A percentile compares a stretch with the other conserved stretches of the same genome.
Evolutionary conservation across 1,284 basidiomycete species (phyloP).

Genomic region (Austroboletus rostrupii): DNA sequence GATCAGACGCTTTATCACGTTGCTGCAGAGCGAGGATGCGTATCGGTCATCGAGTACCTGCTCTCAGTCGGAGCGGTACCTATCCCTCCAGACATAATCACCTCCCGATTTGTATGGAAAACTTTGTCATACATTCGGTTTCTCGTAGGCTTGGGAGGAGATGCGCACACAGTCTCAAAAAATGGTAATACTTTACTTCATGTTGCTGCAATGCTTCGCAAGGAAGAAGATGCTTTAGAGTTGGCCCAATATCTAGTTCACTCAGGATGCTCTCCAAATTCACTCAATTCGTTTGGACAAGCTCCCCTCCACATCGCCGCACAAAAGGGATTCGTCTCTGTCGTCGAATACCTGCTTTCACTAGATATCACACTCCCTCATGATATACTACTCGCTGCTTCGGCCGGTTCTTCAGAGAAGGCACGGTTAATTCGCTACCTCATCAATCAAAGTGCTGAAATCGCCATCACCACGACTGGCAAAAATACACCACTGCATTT

Average conservation of each 20-base stretch:
- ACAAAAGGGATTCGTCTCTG: not conserved
- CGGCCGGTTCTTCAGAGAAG: not conserved
- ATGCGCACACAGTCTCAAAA: not conserved
- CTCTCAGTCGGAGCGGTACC: not conserved
- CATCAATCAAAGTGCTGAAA: not conserved
- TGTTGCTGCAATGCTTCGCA: not conserved
- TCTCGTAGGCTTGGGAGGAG: slow-evolving; percentile 4
- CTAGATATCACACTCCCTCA: not conserved
- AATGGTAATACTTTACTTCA: slow-evolving; percentile 10
- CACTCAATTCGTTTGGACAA: not conserved
- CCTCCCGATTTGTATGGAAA: not conserved
- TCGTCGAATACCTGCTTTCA: slow-evolving; percentile 8
- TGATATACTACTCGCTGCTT: slow-evolving; percentile 1
- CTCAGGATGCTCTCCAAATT: not conserved
- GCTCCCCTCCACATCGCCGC: slow-evolving; percentile 6
- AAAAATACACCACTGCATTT: slow-evolving; percentile 2
- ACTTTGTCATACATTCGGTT: not conserved
- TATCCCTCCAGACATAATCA: not conserved
- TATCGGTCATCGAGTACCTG: slow-evolving; percentile 7
- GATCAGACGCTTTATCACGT: not conserved
- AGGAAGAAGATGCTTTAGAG: not conserved
- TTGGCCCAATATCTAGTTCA: not conserved
- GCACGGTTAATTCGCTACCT: not conserved
- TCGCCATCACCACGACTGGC: not conserved
- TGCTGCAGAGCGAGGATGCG: not conserved